Base-by-base conservation (phyloP, 2,329 filamentous ascomycete genomes). In the Aspergillus sojae region DNA sequence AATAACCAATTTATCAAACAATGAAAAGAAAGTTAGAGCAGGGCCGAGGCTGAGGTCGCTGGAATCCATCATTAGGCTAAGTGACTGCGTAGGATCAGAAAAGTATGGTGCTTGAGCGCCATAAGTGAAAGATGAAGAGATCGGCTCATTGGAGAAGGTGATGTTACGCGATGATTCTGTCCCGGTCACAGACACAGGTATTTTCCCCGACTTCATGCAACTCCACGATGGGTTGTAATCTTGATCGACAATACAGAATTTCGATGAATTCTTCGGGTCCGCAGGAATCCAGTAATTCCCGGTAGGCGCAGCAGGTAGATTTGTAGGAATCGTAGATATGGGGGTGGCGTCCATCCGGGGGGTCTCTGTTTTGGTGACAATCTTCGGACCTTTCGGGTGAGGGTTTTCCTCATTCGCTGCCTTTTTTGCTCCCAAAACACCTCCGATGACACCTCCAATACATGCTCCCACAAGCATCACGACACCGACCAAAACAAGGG, bases 1-100 rank as follows among this genome's bases (percentile, higher is more conserved):
- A 46, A 91, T 82, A 5, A 90, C 86, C 43, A 90, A 70, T 72
- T 91, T 91, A 72, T 90, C 84, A 70, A 90, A 90, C 16, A 79
- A 74, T 28, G 85, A 77, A 66, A 85, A 83, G 71, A 91, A 91
- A 68, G 89, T 89, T 71, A 84, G 86, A 6, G 88, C 88, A 16
- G 88, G 87, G 2, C 89, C 89, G 65, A 84, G 80, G 16, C 77
- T 76, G 43, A 81, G 78, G 61, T 85, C 84, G 63, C 86, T 84
- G 43, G 83, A 81, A 73, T 91, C 89, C 41, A 79, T 77, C 48
- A 88, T 86, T 36, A 88, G 80, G 26, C 80, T 77, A 64, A 91
- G 74, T 1, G 79, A 73, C 65, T 85, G 80, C 32, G 81, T 76
- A 10, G 69, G 73, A 45, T 72, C 64, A 16, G 72, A 70, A 53